Base-by-base conservation (phyloP, 768 basidiomycete species). In the Rhodosporidiobolus odoratus region DNA sequence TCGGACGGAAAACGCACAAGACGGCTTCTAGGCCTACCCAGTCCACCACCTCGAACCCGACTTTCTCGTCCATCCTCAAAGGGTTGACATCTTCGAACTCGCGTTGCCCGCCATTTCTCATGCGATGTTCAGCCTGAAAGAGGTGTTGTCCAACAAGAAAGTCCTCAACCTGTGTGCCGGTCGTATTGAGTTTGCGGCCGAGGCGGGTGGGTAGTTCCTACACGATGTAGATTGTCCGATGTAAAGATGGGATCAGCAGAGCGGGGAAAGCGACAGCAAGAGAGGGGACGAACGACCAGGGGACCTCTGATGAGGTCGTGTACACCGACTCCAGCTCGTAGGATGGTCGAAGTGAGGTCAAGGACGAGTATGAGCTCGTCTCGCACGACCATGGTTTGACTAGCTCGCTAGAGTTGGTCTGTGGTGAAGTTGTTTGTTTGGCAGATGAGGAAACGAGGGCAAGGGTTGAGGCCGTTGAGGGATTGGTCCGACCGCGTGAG, bases 21-120 rank as follows among this genome's bases (percentile, higher is more conserved):
- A 96, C 82, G 0, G 91, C 93, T 78, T 95, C 92, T 25, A 90
- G 89, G 73, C 91, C 91, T 27, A 82, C 84, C 87, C 88, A 95
- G 77, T 94, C 89, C 23, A 81, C 83, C 66, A 94, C 82, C 47
- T 58, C 63, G 63, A 74, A 61, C 12, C 73, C 73, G 5, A n/a
- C 10, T 25, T 48, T 25, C 12, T 48, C 48, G 30, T 71, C 88
- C 35, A 88, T 84, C 54, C 85, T 84, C 76, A 94, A 90, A 3
- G 93, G 92, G 89, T 89, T 91, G 38, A 86, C 91, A 16, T 92
- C 79, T 10, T 84, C 80, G 25, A 94, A 78, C 60, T 91, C 89
- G 66, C 90, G 87, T 6, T 86, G 89, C 4, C 85, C 84, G 4
- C 84, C 85, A 16, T 43, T 41, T 30, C 15, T 60, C 53, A 17